Percentiles rank a stretch among this genome's conserved stretches.
phyloP scores from a whole-genome alignment of 495 filamentous ascomycete genomes.

The Clavariopsis aquatica region DNA sequence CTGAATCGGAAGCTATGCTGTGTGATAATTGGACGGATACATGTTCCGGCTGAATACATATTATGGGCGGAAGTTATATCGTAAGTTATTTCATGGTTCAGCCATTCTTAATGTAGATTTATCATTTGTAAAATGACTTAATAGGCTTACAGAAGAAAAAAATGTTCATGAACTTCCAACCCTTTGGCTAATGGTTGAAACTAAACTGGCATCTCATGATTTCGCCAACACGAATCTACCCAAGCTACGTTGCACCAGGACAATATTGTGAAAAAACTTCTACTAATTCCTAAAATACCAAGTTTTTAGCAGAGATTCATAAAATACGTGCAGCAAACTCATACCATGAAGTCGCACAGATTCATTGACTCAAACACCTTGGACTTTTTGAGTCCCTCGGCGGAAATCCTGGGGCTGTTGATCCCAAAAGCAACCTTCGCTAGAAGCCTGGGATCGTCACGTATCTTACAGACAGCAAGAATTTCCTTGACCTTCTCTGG shows the following conservation, averaged over 20 bases:
- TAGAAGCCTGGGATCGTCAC: conserved; percentile 59
- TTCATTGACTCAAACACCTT: conserved; percentile 53
- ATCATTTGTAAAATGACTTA: too few species aligned
- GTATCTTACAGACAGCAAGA: conserved; percentile 44
- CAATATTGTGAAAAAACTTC: neutral
- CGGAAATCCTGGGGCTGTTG: conserved; percentile 52
- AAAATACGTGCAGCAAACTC: neutral
- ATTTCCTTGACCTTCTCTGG: conserved; percentile 44
- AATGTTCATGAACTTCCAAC: neutral
- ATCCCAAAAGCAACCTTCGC: conserved; percentile 61
- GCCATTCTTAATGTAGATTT: too few species aligned
- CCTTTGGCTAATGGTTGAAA: neutral
- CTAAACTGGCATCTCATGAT: neutral
- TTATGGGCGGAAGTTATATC: too few species aligned
- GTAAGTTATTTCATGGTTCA: too few species aligned
- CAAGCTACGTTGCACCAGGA: neutral
- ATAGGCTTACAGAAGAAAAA: too few species aligned
- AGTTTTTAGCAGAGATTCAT: neutral
- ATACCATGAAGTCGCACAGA: conserved; percentile 22
- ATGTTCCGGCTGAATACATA: too few species aligned
- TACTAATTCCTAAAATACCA: neutral
- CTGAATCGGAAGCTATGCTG: too few species aligned
- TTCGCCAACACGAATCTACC: neutral
- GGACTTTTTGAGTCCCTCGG: conserved; percentile 48
- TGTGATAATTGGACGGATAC: too few species aligned